Percentiles rank a stretch among this genome's conserved stretches.
phyloP scores from a whole-genome alignment of 2,329 filamentous ascomycete genomes.

The Thielaviopsis musarum region DNA sequence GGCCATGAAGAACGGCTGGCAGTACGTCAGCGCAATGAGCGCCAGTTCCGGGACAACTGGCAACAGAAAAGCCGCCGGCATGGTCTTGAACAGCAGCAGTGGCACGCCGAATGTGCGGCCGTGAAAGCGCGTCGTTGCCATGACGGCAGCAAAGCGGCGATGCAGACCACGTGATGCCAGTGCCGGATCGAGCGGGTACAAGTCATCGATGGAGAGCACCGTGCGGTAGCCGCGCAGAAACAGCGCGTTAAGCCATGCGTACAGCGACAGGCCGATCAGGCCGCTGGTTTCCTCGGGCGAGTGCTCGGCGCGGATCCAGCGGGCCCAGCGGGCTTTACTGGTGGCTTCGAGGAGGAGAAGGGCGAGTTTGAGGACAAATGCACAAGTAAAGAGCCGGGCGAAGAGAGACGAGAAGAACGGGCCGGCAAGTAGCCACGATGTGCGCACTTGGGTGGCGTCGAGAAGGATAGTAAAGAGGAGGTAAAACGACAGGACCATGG shows the following conservation, averaged over 20 bases:
- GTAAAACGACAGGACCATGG: constrained; percentile 25
- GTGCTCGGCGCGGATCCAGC: constrained; percentile 22
- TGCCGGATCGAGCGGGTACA: constrained; percentile 21
- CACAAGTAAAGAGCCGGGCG: constrained; percentile 21
- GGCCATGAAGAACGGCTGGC: constrained; percentile 27
- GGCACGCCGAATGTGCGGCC: constrained; percentile 17
- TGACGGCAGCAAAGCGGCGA: constrained; percentile 11
- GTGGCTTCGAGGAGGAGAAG: constrained; percentile 24
- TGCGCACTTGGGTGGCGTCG: constrained; percentile 26
- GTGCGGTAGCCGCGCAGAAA: constrained; percentile 21
- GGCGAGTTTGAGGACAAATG: constrained; percentile 21
- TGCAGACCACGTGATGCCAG: constrained; percentile 16
- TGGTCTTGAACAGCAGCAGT: constrained; percentile 17
- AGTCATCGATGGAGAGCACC: constrained; percentile 19
- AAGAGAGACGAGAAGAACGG: constrained; percentile 13
- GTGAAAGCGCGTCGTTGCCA: constrained; percentile 5
- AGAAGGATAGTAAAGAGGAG: constrained; percentile 26
- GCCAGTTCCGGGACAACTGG: constrained; percentile 23
- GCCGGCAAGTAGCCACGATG: constrained; percentile 23
- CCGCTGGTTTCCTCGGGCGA: constrained; percentile 24
- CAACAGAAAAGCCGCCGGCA: constrained; percentile 20
- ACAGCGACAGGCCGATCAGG: constrained; percentile 19
- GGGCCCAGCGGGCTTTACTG: constrained; percentile 23
- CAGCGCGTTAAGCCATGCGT: constrained; percentile 22
- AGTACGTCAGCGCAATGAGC: constrained; percentile 24